phyloP scores from a whole-genome alignment of 768 basidiomycete genomes.

The Collybia sp. region DNA sequence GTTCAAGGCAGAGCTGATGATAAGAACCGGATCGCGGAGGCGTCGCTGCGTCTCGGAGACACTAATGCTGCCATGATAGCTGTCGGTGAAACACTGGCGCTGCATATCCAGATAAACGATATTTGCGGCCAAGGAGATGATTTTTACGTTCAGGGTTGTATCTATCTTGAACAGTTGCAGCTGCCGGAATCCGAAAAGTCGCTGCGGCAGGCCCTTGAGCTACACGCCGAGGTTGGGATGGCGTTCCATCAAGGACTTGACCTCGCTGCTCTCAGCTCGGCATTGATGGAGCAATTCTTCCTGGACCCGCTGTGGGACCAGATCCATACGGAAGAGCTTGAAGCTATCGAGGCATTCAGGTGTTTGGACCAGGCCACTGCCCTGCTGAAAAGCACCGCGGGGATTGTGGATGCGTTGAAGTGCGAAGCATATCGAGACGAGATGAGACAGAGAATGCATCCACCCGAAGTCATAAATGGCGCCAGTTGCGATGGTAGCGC shows the following conservation, averaged over 20 bases:
- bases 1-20: conserved; percentile 15
- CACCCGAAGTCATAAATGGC: too few relatives aligned
- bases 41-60: conserved; percentile 6
- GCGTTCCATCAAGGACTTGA: background rate
- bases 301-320: too few relatives aligned
- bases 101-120: conserved; percentile 17
- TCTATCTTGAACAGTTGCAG: conserved; percentile 16
- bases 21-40: conserved; percentile 11
- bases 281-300: background rate
- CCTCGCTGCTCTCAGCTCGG: background rate
- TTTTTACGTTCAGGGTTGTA: conserved; percentile 17
- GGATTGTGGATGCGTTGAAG: too few relatives aligned
- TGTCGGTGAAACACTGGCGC: conserved; percentile 10
- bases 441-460: too few relatives aligned
- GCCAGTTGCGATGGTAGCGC: too few relatives aligned
- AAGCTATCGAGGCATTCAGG: too few relatives aligned
- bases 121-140: conserved; percentile 19
- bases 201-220: conserved; percentile 13
- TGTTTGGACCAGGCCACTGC: too few relatives aligned
- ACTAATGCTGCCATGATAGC: conserved; percentile 9
- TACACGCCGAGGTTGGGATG: conserved; percentile 8
- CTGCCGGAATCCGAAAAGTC: conserved; percentile 15
- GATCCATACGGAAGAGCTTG: too few relatives aligned
- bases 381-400: too few relatives aligned
- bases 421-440: too few relatives aligned